These are phyloP conservation scores for Penicillium tannophilum DNA, from an alignment of 495 filamentous ascomycete genomes.

Conservation along the genomic window DNA sequence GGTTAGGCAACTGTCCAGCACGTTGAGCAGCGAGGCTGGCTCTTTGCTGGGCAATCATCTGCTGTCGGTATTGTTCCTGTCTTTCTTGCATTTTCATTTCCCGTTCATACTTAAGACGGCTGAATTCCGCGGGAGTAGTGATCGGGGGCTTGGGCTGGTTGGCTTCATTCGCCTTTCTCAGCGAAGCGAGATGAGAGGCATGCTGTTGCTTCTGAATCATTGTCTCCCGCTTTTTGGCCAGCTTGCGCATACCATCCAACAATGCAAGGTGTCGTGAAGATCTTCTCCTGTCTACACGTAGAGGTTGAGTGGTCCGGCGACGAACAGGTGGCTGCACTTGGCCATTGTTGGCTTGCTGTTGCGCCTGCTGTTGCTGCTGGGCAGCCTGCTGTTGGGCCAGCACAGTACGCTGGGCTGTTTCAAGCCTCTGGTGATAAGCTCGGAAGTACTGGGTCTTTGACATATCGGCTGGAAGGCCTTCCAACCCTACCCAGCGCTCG, in stretches of 20 bases:
- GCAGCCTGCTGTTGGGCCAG: constrained; percentile 61
- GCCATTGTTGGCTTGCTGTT: constrained; percentile 51
- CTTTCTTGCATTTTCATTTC: constrained; percentile 77
- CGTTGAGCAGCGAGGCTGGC: constrained; percentile 51
- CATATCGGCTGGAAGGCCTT: constrained; percentile 89
- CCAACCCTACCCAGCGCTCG: constrained; percentile 89
- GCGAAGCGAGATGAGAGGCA: constrained; percentile 65
- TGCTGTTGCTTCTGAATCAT: constrained; percentile 84
- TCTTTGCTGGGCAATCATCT: constrained; percentile 61
- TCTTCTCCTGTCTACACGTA: constrained; percentile 81
- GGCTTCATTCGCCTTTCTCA: constrained; percentile 70
- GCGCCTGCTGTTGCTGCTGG: constrained; percentile 57
- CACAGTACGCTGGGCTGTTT: constrained; percentile 71
- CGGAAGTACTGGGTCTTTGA: constrained; percentile 90
- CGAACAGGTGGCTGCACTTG: constrained; percentile 60
- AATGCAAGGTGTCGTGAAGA: constrained; percentile 83
- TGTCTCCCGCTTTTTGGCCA: constrained; percentile 91
- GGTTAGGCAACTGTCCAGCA: constrained; percentile 45
- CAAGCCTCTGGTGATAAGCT: constrained; percentile 77
- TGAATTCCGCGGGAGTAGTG: constrained; percentile 85
- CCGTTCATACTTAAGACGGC: constrained; percentile 80
- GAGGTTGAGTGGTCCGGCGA: constrained; percentile 68
- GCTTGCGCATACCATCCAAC: constrained; percentile 91
- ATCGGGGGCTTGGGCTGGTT: constrained; percentile 60
- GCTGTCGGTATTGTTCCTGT: constrained; percentile 67